Base-by-base conservation (phyloP, 805 yeast species). In the Hanseniaspora mollemarum region DNA sequence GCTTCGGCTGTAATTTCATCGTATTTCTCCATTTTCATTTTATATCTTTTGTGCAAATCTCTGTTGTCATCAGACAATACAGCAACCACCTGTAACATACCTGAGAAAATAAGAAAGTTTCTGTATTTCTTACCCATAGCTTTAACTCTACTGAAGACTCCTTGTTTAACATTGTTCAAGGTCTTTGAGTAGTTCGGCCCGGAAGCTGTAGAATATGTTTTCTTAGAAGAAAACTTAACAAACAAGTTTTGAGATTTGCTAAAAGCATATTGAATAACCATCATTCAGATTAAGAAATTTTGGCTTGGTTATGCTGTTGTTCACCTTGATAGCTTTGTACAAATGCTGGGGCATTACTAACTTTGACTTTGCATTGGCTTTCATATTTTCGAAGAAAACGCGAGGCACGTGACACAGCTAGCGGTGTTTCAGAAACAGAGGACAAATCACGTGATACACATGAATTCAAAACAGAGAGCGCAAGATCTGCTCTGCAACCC, bases 11-110 rank as follows among this genome's bases (percentile, higher is more conserved):
- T 67, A n/a, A 75, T 55, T 24, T 63, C 66, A 16, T 67, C 60
- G 24, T 74, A 59, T 15, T 70, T 65, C 18, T 58, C 54, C 10
- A 68, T 60, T 57, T 71, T 73, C 31, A 71, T 55, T 2, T 55
- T 40, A 54, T 70, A 66, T 13, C 70, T 60, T 36, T 67, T 60
- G 22, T 68, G 71, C 56, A 74, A 55, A 21, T 69, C 73, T 6
- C 68, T 68, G 26, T 62, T 60, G 13, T 64, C 64, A 35, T 71
- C 67, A 48, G 72, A 68, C 28, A 67, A 62, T 35, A 69, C 67
- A 49, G 71, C 71, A 19, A 75, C 68, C 57, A 72, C 70, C 54
- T 72, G 68, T 8, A 76, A 63, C 56, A 73, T 69, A 0, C 77
- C 71, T 1, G 76, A 71, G 38, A 73, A 70, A 12, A 73, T 56